Base-by-base conservation (phyloP, 306 rosid species). In the Amphicarpaea edgeworthii region DNA sequence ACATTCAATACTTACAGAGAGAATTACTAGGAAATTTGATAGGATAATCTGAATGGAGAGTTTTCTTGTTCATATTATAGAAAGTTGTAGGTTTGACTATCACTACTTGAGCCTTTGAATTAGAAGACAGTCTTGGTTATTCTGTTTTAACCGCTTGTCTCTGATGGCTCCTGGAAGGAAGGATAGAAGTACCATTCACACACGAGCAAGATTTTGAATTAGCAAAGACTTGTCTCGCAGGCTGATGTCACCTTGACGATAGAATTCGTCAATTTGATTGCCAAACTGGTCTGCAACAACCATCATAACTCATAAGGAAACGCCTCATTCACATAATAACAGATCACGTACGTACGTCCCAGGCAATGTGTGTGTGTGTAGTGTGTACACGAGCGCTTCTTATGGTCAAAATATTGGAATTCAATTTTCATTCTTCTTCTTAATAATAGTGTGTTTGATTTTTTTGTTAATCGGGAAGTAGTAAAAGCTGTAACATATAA, bases 181-280 rank as follows among this genome's bases (percentile, higher is more conserved):
- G 70, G 20, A 75, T 67, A 51, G 37, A 30, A 30, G 5, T 30
- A 58, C 42, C 69, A 42, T 83, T 83, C 86, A 83, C 83, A 82
- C 71, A 0, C 11, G 41, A 6, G 5, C 5, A 16, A 11, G 21
- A 0, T 2, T 38, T 40, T 28, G 32, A 75, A 15, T 28, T 53
- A 0, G 19, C 19, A 16, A 8, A 9, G 28, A 19, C 7, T 21
- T 54, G 61, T 21, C 32, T 21, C 5, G 60, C 16, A 8, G 7
- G 2, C 0, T 62, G 1, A 68, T 68, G 43, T 68, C 60, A 68
- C 74, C 47, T 1, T 49, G 16, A 50, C 63, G 17, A 30, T 5
- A 6, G 32, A 23, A 23, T 23, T 57, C 24, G 37, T 53, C 60
- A 58, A 24, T n/a, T 28, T 59, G 21, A 59, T 28, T 12, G 19